Evolutionary conservation across 2,329 filamentous ascomycete genomes (phyloP).

Genomic region (Fusarium pilosicola): DNA sequence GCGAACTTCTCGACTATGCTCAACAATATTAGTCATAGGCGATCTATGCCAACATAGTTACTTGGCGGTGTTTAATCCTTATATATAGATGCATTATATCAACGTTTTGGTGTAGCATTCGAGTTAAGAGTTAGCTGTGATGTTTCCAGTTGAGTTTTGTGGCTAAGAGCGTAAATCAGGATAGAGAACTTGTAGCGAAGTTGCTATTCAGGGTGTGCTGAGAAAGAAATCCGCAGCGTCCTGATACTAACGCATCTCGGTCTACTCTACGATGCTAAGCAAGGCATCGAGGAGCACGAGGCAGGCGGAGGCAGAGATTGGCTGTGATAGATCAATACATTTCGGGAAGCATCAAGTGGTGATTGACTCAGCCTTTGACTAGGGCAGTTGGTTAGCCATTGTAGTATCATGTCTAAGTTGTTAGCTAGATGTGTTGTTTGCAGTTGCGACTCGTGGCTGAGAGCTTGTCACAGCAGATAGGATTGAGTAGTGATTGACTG

Average conservation of each 20-base stretch:
- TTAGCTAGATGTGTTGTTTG: too few relatives aligned
- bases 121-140: background rate
- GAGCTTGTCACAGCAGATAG: too few relatives aligned
- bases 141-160: background rate
- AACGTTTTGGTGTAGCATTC: background rate
- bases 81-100: background rate
- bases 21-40: background rate
- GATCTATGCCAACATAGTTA: background rate
- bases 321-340: too few relatives aligned
- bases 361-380: too few relatives aligned
- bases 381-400: too few relatives aligned
- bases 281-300: background rate
- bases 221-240: accelerated
- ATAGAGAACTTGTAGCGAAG: background rate
- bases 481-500: background rate
- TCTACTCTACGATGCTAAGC: background rate
- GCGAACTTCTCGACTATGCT: background rate
- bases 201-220: background rate
- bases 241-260: accelerated
- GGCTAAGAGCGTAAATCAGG: background rate
- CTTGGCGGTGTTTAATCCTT: too few relatives aligned
- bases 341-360: too few relatives aligned
- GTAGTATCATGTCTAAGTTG: too few relatives aligned
- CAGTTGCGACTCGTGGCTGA: too few relatives aligned
- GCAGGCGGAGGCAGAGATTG: background rate